Conservation (phyloP, 1,284 basidiomycete species). For the Leccinum angustisporum region DNA sequence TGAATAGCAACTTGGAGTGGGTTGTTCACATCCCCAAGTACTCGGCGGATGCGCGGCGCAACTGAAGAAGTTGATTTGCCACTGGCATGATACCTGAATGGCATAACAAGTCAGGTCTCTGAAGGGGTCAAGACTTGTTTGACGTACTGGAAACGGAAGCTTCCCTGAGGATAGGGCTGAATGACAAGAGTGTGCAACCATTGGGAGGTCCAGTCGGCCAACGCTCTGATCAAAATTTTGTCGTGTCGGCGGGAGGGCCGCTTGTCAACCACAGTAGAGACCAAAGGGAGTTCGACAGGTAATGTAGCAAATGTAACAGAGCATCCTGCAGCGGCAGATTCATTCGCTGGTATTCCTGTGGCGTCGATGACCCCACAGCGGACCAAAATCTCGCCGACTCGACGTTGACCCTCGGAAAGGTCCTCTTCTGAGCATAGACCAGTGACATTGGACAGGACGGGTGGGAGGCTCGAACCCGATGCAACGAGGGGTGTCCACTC, state of each 20-base stretch:
- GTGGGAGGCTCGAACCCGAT: neutral
- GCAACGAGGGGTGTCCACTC: constrained; percentile 4
- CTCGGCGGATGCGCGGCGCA: constrained; percentile 22
- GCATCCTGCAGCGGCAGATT: neutral
- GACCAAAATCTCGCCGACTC: constrained; percentile 26
- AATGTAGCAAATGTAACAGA: neutral
- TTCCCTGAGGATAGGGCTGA: constrained; percentile 22
- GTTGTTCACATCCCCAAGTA: constrained; percentile 24
- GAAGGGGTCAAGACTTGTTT: neutral
- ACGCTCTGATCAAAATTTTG: constrained; percentile 9
- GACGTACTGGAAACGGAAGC: constrained; percentile 28
- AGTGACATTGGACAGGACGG: neutral
- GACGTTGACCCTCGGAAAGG: constrained; percentile 22
- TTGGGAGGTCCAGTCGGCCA: constrained; percentile 31
- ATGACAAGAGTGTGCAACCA: constrained; percentile 31
- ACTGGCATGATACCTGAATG: constrained; percentile 19
- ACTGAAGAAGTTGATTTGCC: constrained; percentile 8
- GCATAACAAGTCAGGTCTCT: constrained; percentile 2
- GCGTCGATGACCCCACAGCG: constrained; percentile 23
- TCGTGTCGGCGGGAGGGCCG: constrained; percentile 7
- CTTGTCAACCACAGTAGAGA: neutral
- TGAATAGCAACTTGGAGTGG: constrained; percentile 41
- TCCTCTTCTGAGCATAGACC: constrained; percentile 1
- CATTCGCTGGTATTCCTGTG: constrained; percentile 1
- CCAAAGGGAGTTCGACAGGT: neutral